phyloP scores from a whole-genome alignment of 2,329 filamentous ascomycete genomes.

The Neoscytalidium dimidiatum region DNA sequence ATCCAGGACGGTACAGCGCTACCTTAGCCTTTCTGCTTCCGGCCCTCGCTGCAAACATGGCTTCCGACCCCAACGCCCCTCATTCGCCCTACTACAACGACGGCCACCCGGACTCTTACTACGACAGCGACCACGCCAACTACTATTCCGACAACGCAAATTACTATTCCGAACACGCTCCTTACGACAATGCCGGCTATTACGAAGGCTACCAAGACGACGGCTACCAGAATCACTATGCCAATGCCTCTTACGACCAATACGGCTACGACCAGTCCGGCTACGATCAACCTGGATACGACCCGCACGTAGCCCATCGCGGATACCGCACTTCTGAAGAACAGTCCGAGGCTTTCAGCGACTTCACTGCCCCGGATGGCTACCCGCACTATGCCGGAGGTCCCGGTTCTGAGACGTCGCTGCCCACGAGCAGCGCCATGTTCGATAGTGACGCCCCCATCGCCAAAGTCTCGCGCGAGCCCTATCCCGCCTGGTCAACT shows the following conservation, averaged over 20 bases:
- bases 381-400: conserved; percentile 97
- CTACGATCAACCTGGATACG: conserved; percentile 67
- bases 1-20: not conserved
- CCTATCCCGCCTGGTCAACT: conserved; percentile 96
- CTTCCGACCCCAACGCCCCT: not conserved
- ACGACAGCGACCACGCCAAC: conserved; percentile 55
- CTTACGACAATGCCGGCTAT: conserved; percentile 63
- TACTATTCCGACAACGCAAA: conserved; percentile 62
- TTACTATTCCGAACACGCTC: conserved; percentile 61
- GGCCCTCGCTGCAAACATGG: not conserved
- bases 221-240: conserved; percentile 46
- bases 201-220: conserved; percentile 80
- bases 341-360: conserved; percentile 97
- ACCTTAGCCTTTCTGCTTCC: not conserved
- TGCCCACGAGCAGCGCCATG: conserved; percentile 95
- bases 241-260: conserved; percentile 74
- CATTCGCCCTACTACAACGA: not conserved
- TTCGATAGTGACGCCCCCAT: conserved; percentile 87
- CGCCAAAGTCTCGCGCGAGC: conserved; percentile 89
- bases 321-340: conserved; percentile 83
- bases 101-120: conserved; percentile 67
- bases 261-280: conserved; percentile 67
- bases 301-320: conserved; percentile 43
- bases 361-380: conserved; percentile 77
- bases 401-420: conserved; percentile 93